Percentiles rank a stretch among this genome's conserved stretches.
Conservation (phyloP, 1,284 basidiomycete genomes). For the Apiotrichum veenhuisii region DNA sequence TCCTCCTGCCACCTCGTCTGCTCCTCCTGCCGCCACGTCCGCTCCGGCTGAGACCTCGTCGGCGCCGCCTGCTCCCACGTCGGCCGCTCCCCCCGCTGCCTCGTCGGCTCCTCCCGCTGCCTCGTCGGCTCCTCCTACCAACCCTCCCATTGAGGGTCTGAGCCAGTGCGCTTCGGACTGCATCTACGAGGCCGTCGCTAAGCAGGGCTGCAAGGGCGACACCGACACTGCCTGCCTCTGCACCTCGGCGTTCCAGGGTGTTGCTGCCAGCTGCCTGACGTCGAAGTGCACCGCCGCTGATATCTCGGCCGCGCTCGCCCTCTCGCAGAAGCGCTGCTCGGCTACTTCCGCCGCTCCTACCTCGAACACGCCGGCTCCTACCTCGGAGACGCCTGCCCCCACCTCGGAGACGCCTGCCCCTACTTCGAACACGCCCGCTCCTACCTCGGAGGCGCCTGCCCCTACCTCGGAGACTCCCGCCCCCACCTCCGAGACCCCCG, state of each 20-base stretch:
- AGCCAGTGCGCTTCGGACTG: background rate
- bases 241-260: background rate
- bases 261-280: background rate
- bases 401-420: no score
- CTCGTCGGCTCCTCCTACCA: no score
- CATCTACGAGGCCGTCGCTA: background rate
- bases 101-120: no score
- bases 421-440: no score
- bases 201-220: slow-evolving; percentile 2
- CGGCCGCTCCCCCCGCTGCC: background rate
- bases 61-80: background rate
- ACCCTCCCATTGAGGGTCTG: no score
- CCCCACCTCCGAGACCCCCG: no score
- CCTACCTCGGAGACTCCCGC: no score
- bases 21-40: background rate
- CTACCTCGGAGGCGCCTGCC: no score
- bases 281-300: background rate
- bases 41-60: background rate
- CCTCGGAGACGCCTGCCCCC: no score
- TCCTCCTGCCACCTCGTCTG: background rate
- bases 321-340: background rate
- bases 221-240: slow-evolving; percentile 6
- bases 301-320: slow-evolving; percentile 4
- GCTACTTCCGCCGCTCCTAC: no score
- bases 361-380: no score